These are phyloP conservation scores for Sorghum bicolor DNA, from an alignment of 176 grass and related monocot genomes.

Conservation along the genomic window Sorghum_bicolor_NCBIv3 NC_012873.2:59580501-59581000, in stretches of 20 bases:
- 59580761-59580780: too few species aligned
- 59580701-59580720: background rate
- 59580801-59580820: background rate
- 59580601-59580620: background rate
- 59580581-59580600: too few species aligned
- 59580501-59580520: too few species aligned
- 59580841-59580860: conserved; percentile 8
- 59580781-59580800: background rate
- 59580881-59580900: background rate
- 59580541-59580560: too few species aligned
- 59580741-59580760: too few species aligned
- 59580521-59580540: too few species aligned
- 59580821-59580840: conserved; percentile 17
- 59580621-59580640: background rate
- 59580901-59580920: background rate
- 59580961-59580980: background rate
- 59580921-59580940: background rate
- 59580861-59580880: background rate
- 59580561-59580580: too few species aligned
- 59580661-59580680: background rate
- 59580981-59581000: background rate
- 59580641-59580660: background rate
- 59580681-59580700: background rate
- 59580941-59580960: background rate
- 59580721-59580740: background rate